Percentiles rank a stretch among this genome's conserved stretches.
Evolutionary conservation across 352 stramenopile species (phyloP).

Genomic region (Phytophthora constricta): DNA sequence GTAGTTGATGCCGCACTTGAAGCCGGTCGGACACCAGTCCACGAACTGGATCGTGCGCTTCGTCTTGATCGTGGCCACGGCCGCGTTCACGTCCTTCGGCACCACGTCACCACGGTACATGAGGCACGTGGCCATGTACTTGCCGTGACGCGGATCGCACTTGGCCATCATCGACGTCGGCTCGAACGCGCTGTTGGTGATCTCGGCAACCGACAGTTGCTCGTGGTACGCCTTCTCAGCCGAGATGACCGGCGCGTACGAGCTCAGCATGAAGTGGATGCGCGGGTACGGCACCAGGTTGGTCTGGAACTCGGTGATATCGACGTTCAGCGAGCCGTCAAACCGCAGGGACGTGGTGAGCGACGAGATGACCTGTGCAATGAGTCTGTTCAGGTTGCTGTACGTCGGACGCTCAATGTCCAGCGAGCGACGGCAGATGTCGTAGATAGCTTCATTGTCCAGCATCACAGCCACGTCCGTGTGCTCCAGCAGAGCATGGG

Average conservation of each 20-base stretch:
- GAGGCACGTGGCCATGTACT: slow-evolving; percentile 99
- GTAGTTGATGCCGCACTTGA: slow-evolving; percentile 98
- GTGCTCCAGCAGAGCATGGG: slow-evolving; percentile 96
- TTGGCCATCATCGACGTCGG: slow-evolving; percentile 97
- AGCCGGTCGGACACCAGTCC: slow-evolving; percentile 98
- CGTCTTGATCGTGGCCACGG: slow-evolving; percentile 98
- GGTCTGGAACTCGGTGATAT: slow-evolving; percentile 98
- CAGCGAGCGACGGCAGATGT: slow-evolving; percentile 96
- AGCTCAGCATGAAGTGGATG: slow-evolving; percentile 98
- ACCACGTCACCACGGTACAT: slow-evolving; percentile 98
- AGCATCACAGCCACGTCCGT: slow-evolving; percentile 97
- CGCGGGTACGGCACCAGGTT: slow-evolving; percentile 98
- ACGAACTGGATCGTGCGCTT: slow-evolving; percentile 99
- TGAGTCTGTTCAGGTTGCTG: slow-evolving; percentile 97
- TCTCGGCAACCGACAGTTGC: slow-evolving; percentile 95
- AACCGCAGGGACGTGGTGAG: slow-evolving; percentile 97
- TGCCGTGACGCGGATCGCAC: slow-evolving; percentile 97
- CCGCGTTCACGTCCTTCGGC: slow-evolving; percentile 96
- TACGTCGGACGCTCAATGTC: slow-evolving; percentile 97
- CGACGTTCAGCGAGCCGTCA: slow-evolving; percentile 96
- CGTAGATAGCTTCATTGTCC: slow-evolving; percentile 97
- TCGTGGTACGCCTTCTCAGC: slow-evolving; percentile 96
- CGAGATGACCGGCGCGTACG: slow-evolving; percentile 97
- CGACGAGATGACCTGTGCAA: slow-evolving; percentile 96
- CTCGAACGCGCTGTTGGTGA: slow-evolving; percentile 97